Base-by-base conservation (phyloP, 306 rosid species). In the Corylus heterophylla region DNA sequence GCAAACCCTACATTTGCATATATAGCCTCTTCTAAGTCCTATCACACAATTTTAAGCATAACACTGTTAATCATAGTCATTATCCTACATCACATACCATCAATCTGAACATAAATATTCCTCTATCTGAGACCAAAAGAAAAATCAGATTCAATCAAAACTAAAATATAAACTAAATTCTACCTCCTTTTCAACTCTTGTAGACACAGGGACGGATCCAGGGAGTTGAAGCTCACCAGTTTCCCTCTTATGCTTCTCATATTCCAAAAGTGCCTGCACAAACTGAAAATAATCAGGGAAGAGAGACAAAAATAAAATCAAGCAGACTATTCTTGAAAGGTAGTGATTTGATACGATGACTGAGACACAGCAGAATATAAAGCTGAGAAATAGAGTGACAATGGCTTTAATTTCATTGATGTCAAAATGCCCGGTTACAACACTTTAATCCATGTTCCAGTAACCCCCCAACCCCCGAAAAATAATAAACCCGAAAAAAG, bases 251-350 rank as follows among this genome's bases (percentile, higher is more conserved):
- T 90, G 87, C 87, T 88, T 92, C 82, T 92, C 97, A 85, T 85
- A 92, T 80, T 92, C 97, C 67, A 92, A 76, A 84, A 92, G 96
- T 72, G 96, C 93, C 93, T 92, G 87, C 71, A n/a, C 20, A 56
- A 69, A 67, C 76, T 79, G 68, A 70, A 81, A 69, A 76, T 7
- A 39, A 48, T 75, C 77, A 72, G 68, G 75, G 45, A 54, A 64
- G 48, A 35, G 72, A 73, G 69, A 79, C 73, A 70, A 50, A 11
- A 63, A 37, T 3, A 4, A 69, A 74, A 82, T 48, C 58, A 74
- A 29, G 56, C 76, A 72, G 81, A 78, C 8, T 71, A 48, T 71
- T 39, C 18, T 37, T 47, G 68, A 74, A 70, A 69, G 69, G 52
- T 71, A 78, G 54, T 44, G 77, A 64, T 54, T 20, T 73, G 18